These are phyloP conservation scores for Spinellus fusiger DNA, from an alignment of 192 early-diverging fungal genomes.

Conservation along the genomic window DNA sequence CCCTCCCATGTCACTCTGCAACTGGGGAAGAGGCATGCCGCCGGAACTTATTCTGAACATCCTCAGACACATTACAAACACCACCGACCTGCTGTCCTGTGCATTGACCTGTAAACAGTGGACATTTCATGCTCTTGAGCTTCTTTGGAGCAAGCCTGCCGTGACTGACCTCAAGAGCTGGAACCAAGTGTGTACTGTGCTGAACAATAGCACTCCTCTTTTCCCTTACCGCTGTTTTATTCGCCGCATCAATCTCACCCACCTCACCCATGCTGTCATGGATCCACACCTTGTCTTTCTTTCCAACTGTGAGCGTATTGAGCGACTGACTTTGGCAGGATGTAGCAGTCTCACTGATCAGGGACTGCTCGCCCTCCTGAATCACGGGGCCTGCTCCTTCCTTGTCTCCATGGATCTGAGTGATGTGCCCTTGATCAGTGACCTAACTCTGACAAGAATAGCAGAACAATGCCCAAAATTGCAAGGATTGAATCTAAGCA, in stretches of 20 bases:
- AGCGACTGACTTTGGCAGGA: constrained; percentile 43
- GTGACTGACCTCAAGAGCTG: constrained; percentile 22
- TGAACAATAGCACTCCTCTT: constrained; percentile 13
- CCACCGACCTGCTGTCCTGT: constrained; percentile 39
- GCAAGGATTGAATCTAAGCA: constrained; percentile 47
- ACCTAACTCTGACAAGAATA: constrained; percentile 33
- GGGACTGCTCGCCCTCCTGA: constrained; percentile 37
- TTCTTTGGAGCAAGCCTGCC: constrained; percentile 48
- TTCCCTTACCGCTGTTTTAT: constrained; percentile 43
- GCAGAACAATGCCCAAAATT: constrained; percentile 38
- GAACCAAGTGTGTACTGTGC: constrained; percentile 17
- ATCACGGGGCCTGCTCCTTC: constrained; percentile 16
- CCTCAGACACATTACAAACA: constrained; percentile 34
- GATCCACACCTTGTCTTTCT: constrained; percentile 30
- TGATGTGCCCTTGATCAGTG: constrained; percentile 39
- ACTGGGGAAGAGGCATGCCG: constrained; percentile 28
- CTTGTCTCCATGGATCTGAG: constrained; percentile 46
- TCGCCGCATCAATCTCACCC: constrained; percentile 50
- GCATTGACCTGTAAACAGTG: constrained; percentile 46
- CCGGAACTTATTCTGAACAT: constrained; percentile 49
- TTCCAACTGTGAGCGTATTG: constrained; percentile 37
- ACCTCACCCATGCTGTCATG: constrained; percentile 33
- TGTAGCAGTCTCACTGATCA: constrained; percentile 38
- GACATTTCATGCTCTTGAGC: constrained; percentile 48
- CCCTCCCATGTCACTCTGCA: not conserved